Base-by-base conservation (phyloP, 768 basidiomycete genomes). In the Lactifluus pinguis region DNA sequence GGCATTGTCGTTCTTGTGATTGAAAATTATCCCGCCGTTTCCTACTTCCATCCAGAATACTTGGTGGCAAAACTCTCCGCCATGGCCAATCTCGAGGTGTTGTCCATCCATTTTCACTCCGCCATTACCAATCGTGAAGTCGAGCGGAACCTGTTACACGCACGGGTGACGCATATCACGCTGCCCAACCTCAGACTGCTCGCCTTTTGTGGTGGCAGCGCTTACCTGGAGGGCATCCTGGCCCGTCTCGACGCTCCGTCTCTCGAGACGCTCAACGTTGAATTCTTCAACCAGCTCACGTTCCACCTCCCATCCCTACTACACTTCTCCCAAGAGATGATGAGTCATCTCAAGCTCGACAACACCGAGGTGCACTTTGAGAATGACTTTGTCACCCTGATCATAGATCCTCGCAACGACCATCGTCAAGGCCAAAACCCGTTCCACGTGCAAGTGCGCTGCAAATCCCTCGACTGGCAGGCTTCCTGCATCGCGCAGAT, bases 221-320 rank as follows among this genome's bases (percentile, higher is more conserved):
- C 49, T 3, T 58, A 51, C 4, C 42, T 58, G 11, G 49, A 58
- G 32, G 25, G 13, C 49, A 6, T 51, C 15, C 30, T 58, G 6
- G n/a, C 49, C 2, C 42, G n/a, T 14, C 25, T 58, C 30, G 9
- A n/a, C 30, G 21, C 50, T 1, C 57, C 57, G 6, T 0, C 2
- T 14, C 41, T 58, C 3, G 38, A 19, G 8, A 50, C 30, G 7
- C 19, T 52, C 30, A 51, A 51, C 49, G 2, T 58, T 41, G 50
- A 50, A 19, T 51, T 58, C 19, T 58, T 58, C 57, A 34, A 42
- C 25, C 57, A 58, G 9, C 57, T 52, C 30, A 34, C 57, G 3
- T 58, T 58, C 49, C 5, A 19, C n/a, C 19, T 52, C n/a, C 42
- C 57, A 7, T 45, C 5, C 21, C 29, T 51, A 4, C n/a, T 5